phyloP scores from a whole-genome alignment of 2,329 filamentous ascomycete genomes.

The Xylariaceae sp. region DNA sequence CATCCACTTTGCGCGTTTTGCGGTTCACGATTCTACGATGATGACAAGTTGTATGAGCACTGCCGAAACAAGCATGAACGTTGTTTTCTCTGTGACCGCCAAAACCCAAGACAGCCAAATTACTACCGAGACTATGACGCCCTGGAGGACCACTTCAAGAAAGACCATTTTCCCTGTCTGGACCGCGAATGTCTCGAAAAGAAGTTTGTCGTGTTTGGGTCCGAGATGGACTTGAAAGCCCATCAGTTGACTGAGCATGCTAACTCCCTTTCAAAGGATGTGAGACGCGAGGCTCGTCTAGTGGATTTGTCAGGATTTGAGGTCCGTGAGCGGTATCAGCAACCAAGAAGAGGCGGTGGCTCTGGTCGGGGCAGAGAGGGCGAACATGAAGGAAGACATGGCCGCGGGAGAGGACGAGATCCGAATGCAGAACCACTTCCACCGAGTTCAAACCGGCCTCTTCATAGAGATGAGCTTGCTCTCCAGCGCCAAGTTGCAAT shows the following conservation, averaged over 20 bases:
- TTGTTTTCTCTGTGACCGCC: constrained; percentile 86
- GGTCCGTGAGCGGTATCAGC: constrained; percentile 65
- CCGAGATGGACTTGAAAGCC: constrained; percentile 89
- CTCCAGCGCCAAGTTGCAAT: constrained; percentile 91
- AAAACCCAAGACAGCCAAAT: constrained; percentile 65
- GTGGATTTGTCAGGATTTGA: constrained; percentile 89
- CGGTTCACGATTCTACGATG: constrained; percentile 85
- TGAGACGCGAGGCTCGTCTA: constrained; percentile 71
- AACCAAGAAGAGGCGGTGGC: constrained; percentile 43
- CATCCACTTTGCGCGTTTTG: constrained; percentile 95
- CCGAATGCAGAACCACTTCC: constrained; percentile 79
- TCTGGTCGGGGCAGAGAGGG: constrained; percentile 37
- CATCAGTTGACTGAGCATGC: constrained; percentile 84
- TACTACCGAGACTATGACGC: constrained; percentile 89
- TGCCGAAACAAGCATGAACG: constrained; percentile 91
- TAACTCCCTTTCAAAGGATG: constrained; percentile 72
- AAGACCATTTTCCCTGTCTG: constrained; percentile 78
- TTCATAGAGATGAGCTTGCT: constrained; percentile 81
- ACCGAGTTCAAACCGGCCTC: constrained; percentile 67
- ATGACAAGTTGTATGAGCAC: constrained; percentile 90
- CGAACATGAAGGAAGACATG: constrained; percentile 40
- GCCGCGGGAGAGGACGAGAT: constrained; percentile 57
- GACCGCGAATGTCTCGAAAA: constrained; percentile 89
- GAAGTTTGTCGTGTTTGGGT: constrained; percentile 95
- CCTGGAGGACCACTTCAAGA: constrained; percentile 78